Percentiles rank a stretch among this genome's conserved stretches.
Conservation (phyloP, 2,329 filamentous ascomycete genomes). For the Cercospora beticola region DNA sequence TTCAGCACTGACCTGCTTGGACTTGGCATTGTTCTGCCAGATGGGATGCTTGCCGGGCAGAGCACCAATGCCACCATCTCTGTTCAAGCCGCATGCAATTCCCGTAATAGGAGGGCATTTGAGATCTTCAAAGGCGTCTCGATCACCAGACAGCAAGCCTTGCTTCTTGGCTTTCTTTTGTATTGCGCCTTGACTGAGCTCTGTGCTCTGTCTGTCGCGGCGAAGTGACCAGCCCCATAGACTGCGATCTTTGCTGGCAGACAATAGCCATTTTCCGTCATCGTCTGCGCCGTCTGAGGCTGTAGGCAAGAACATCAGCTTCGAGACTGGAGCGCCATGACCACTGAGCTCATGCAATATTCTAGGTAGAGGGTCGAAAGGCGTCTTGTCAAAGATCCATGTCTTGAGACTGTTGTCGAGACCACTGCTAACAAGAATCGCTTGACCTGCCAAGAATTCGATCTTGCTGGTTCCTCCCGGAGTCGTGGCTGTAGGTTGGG, state of each 20-base stretch:
- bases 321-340: conserved; percentile 82
- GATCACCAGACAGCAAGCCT: conserved; percentile 58
- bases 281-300: conserved; percentile 87
- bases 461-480: conserved; percentile 80
- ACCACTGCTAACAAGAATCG: conserved; percentile 85
- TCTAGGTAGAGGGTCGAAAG: conserved; percentile 82
- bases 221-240: conserved; percentile 96
- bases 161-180: conserved; percentile 86
- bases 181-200: conserved; percentile 87
- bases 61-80: conserved; percentile 89
- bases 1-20: conserved; percentile 67
- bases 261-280: conserved; percentile 90
- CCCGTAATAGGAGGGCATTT: conserved; percentile 91
- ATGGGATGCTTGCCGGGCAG: conserved; percentile 74
- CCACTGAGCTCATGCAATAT: conserved; percentile 83
- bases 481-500: conserved; percentile 69
- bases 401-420: conserved; percentile 91
- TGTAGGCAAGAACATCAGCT: conserved; percentile 79
- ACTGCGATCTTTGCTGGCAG: conserved; percentile 83
- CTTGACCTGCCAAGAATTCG: conserved; percentile 86
- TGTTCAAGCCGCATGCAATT: conserved; percentile 86
- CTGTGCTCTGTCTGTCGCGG: conserved; percentile 87
- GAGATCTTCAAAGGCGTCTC: conserved; percentile 56
- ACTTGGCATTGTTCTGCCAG: conserved; percentile 70
- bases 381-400: conserved; percentile 93